Evolutionary conservation across 805 yeast species (phyloP).

Genomic region (Metschnikowia kofuensis): DNA sequence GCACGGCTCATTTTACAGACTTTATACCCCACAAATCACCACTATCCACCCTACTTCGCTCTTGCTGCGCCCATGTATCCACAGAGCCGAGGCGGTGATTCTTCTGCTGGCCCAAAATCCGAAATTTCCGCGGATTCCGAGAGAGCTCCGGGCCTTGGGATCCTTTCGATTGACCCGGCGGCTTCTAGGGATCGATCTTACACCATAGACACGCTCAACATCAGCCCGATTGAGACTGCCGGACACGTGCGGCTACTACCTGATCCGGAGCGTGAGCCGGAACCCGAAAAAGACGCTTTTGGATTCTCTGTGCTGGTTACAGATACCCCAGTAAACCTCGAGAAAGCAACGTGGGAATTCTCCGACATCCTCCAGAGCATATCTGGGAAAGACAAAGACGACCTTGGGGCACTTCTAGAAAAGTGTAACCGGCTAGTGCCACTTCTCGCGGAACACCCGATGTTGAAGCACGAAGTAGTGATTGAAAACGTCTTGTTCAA

Average conservation of each 20-base stretch:
- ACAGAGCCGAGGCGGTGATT: no score
- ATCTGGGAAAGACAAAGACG: conserved; percentile 45
- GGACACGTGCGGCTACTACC: conserved; percentile 2
- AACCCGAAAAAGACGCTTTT: not conserved
- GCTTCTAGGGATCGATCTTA: conserved; percentile 12
- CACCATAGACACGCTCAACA: conserved; percentile 19
- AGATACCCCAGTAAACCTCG: conserved; percentile 6
- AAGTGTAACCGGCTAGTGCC: conserved; percentile 65
- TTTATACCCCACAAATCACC: no score
- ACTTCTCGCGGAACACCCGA: conserved; percentile 55
- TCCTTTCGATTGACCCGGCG: conserved; percentile 8
- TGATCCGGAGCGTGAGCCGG: not conserved
- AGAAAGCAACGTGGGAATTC: conserved; percentile 51
- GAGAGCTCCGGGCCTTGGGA: conserved; percentile 8
- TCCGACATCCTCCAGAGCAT: conserved; percentile 60
- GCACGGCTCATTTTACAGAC: no score
- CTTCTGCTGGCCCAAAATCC: no score
- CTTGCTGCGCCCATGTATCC: no score
- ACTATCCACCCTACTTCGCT: no score
- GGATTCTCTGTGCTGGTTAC: not conserved
- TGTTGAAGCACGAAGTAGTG: conserved; percentile 61
- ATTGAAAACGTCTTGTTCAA: conserved; percentile 54
- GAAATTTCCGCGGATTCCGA: not conserved
- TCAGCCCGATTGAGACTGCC: conserved; percentile 17
- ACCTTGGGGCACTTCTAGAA: conserved; percentile 45